Base-by-base conservation (phyloP, 2,329 filamentous ascomycete genomes). In the Neocatenulostroma microsporum region DNA sequence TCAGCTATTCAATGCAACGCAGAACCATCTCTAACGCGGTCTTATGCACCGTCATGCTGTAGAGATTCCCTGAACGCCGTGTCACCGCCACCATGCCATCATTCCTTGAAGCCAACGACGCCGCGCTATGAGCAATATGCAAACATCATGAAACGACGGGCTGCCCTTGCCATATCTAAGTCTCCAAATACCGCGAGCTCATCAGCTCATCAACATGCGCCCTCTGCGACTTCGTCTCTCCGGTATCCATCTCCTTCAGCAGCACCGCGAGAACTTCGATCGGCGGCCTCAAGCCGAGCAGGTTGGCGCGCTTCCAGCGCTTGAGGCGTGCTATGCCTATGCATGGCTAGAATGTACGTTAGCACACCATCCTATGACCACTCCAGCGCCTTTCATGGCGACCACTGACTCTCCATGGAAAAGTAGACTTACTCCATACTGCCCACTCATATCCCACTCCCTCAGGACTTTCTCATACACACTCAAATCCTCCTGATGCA, bases 191-290 rank as follows among this genome's bases (percentile, higher is more conserved):
- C 26, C 64, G 62, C 12, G 63, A 67, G 37, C 64, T 71, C 67
- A 72, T 69, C 55, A 75, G 55, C 47, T 79, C 74, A 56, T 93
- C 85, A 48, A 91, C 78, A 53, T 88, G 76, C 15, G 88, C 84
- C 46, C 69, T 71, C 61, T 91, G 74, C 21, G 72, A 60, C 21
- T 65, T 69, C 21, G 58, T 51, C 21, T 71, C 72, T 0, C 69
- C 70, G 35, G 61, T 73, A 4, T 73, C 64, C 53, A 82, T 76
- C 54, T 86, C 80, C 54, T 78, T 81, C 37, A 94, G 53, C 30
- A 96, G 63, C 12, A 96, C 83, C 0, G 87, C 84, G 4, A 96
- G 71, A 3, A 95, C 87, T 60, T 96, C 89, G 18, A 94, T 73
- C 0, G 91, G 89, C 1, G 91, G 91, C 21, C 81, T 73, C n/a